phyloP scores from a whole-genome alignment of 2,329 filamentous ascomycete genomes.

The Ophiosphaerella herpotricha region DNA sequence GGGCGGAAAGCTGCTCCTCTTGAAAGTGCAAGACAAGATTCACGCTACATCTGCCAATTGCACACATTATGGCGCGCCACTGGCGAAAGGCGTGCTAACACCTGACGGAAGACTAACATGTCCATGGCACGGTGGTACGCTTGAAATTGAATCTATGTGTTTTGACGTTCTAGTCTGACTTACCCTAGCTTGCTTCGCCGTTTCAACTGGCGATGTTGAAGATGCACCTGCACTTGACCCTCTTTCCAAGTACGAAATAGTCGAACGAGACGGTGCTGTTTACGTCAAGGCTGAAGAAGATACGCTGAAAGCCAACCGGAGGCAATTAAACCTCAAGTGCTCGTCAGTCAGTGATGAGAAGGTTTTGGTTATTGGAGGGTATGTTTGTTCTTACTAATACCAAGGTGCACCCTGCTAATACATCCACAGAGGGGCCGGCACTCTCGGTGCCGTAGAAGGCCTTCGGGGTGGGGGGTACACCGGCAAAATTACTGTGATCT shows the following conservation, averaged over 20 bases:
- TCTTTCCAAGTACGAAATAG: slow-evolving; percentile 79
- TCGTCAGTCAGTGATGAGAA: slow-evolving; percentile 62
- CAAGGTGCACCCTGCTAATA: slow-evolving; percentile 7
- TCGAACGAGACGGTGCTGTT: slow-evolving; percentile 79
- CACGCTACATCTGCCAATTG: slow-evolving; percentile 85
- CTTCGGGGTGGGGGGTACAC: slow-evolving; percentile 81
- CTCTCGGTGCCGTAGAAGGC: slow-evolving; percentile 79
- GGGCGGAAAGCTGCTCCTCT: slow-evolving; percentile 80
- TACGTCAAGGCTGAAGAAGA: slow-evolving; percentile 83
- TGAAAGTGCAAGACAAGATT: slow-evolving; percentile 76
- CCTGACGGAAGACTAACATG: slow-evolving; percentile 84
- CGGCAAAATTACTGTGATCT: slow-evolving; percentile 80
- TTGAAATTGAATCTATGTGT: not conserved
- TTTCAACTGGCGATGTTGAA: slow-evolving; percentile 88
- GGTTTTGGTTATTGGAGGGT: slow-evolving; percentile 71
- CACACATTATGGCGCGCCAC: slow-evolving; percentile 87
- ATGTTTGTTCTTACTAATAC: not conserved
- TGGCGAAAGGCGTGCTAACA: slow-evolving; percentile 83
- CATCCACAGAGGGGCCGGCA: slow-evolving; percentile 70
- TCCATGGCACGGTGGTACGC: slow-evolving; percentile 88
- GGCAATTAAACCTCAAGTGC: slow-evolving; percentile 76
- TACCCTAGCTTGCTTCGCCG: slow-evolving; percentile 82
- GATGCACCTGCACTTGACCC: slow-evolving; percentile 89
- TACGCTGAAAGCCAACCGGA: slow-evolving; percentile 74
- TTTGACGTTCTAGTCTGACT: slow-evolving; percentile 9